phyloP scores from a whole-genome alignment of 2,329 filamentous ascomycete genomes.

The Fonsecaea nubica region DNA sequence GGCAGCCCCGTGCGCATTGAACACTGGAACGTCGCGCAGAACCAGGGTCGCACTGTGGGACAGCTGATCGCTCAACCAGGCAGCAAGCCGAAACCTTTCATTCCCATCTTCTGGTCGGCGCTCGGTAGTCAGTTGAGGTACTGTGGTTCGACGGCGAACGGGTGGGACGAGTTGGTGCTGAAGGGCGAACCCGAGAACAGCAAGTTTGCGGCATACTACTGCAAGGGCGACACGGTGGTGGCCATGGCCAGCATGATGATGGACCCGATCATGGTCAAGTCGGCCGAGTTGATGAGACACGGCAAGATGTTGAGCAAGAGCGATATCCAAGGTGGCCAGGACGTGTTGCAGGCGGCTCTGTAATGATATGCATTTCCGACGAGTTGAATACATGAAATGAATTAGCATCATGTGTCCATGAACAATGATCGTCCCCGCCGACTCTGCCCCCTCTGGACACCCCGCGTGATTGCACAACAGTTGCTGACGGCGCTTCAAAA shows the following conservation, averaged over 20 bases:
- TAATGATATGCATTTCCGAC: slow-evolving; percentile 13
- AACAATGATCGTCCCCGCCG: too few species aligned
- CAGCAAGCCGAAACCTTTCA: slow-evolving; percentile 72
- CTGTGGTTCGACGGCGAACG: slow-evolving; percentile 82
- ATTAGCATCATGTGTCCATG: too few species aligned
- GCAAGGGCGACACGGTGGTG: slow-evolving; percentile 82
- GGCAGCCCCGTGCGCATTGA: slow-evolving; percentile 82
- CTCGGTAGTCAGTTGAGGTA: slow-evolving; percentile 88
- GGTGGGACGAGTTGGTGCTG: slow-evolving; percentile 85
- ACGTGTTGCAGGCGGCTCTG: slow-evolving; percentile 49
- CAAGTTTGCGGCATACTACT: slow-evolving; percentile 90
- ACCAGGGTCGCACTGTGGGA: slow-evolving; percentile 81
- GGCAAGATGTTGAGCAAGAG: slow-evolving; percentile 83
- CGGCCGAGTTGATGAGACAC: slow-evolving; percentile 81
- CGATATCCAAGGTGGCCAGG: slow-evolving; percentile 66
- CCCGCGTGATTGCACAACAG: too few species aligned
- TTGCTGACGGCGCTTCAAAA: too few species aligned
- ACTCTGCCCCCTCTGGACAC: too few species aligned
- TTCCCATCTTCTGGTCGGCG: slow-evolving; percentile 96
- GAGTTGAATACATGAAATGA: too few species aligned
- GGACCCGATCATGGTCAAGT: slow-evolving; percentile 85
- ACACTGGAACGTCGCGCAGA: slow-evolving; percentile 97
- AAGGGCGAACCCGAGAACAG: slow-evolving; percentile 76
- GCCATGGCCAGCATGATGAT: slow-evolving; percentile 89
- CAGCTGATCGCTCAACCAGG: slow-evolving; percentile 73